Base-by-base conservation (phyloP, 2,329 filamentous ascomycete genomes). In the Pyrenophora seminiperda region DNA sequence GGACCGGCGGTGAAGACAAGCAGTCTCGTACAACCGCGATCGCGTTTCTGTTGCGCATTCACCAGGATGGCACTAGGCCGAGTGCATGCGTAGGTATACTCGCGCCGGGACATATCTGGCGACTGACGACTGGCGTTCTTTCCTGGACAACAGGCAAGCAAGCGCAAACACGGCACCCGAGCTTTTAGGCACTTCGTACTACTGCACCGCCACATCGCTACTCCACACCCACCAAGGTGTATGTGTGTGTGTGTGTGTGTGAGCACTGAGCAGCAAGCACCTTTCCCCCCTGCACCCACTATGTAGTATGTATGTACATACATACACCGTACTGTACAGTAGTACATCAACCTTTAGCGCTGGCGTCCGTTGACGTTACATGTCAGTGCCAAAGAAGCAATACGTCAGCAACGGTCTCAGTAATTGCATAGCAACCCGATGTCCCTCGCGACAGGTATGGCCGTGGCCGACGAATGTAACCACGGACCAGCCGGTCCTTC, bases 191-290 rank as follows among this genome's bases (percentile, higher is more conserved):
- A n/a, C n/a, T n/a, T n/a, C n/a, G n/a, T n/a, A n/a, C n/a, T 24
- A 32, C 4, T 34, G 44, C 48, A 53, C 43, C 40, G 52, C 47
- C 51, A 54, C 47, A 5, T 10, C 31, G 33, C 41, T 39, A 22
- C 51, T 47, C 42, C 30, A 51, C 36, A 30, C 9, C 11, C 36
- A 34, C 20, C 36, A 30, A 44, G 20, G 15, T 29, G n/a, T n/a
- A n/a, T n/a, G n/a, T n/a, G n/a, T n/a, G n/a, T n/a, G n/a, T 40
- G 9, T 47, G 32, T 42, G 42, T 41, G 40, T 33, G 15, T 47
- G 39, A 27, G 39, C 34, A 24, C 31, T 37, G 32, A 33, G 18
- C 51, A 38, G n/a, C 38, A 31, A 22, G 18, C 47, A n/a, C n/a
- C n/a, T n/a, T 39, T 29, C 17, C 30, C 6, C 34, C 41, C 47